Percentiles rank a stretch among this genome's conserved stretches.
Conservation (phyloP, 2,329 filamentous ascomycete species). For the Amauroascus niger region DNA sequence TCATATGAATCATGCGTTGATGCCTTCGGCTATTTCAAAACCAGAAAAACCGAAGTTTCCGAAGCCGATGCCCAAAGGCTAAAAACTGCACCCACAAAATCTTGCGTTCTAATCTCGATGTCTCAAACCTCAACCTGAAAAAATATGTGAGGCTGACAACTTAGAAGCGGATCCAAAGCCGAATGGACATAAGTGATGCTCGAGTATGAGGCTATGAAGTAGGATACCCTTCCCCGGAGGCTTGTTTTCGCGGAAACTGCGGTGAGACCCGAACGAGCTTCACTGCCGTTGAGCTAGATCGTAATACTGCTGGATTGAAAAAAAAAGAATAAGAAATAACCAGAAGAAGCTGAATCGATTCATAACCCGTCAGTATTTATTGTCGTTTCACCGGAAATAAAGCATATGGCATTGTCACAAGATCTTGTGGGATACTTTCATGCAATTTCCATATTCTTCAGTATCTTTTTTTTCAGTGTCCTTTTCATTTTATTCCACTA, state of each 20-base stretch:
- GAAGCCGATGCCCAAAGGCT: neutral
- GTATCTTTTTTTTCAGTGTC: too few species aligned
- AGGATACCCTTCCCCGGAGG: neutral
- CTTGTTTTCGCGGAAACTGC: neutral
- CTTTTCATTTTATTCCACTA: too few species aligned
- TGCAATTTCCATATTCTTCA: too few species aligned
- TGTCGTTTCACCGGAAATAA: too few species aligned
- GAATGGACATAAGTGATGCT: neutral
- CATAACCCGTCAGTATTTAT: too few species aligned
- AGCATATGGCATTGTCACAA: too few species aligned
- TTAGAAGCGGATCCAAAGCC: neutral
- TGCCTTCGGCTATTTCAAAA: neutral
- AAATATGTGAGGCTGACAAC: neutral
- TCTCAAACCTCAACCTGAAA: neutral
- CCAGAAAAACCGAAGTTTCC: neutral
- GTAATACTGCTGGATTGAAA: neutral
- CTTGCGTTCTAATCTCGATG: neutral
- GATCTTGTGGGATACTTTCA: too few species aligned
- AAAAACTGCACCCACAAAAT: neutral
- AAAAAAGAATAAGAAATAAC: neutral
- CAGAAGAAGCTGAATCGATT: neutral
- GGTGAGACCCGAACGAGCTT: neutral
- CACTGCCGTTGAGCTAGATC: neutral
- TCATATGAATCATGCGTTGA: neutral
- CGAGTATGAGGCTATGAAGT: neutral